A percentile compares a stretch with the other conserved stretches of the same genome.
Conservation (phyloP, 176 grass and related monocot species). For the Calamus simplicifolius region DNA sequence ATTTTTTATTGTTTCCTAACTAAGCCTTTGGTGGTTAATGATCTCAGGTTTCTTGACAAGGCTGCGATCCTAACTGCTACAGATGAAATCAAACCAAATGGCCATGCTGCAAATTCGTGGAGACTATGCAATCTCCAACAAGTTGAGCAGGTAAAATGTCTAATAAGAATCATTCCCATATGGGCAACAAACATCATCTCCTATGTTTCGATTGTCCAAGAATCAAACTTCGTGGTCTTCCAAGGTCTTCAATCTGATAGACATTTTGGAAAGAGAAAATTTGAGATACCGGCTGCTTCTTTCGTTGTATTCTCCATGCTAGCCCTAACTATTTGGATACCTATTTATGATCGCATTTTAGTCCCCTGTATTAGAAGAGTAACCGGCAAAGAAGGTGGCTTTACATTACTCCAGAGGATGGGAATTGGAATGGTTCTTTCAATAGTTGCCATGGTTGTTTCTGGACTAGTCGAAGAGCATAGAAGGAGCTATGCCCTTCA, state of each 20-base stretch:
- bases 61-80: slow-evolving; percentile 33
- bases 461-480: slow-evolving; percentile 26
- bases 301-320: slow-evolving; percentile 65
- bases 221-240: slow-evolving; percentile 47
- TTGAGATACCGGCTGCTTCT: slow-evolving; percentile 41
- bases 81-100: slow-evolving; percentile 18
- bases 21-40: background rate
- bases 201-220: slow-evolving; percentile 31
- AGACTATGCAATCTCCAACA: slow-evolving; percentile 50
- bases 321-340: slow-evolving; percentile 58
- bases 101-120: slow-evolving; percentile 35
- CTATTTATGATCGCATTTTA: slow-evolving; percentile 43
- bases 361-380: slow-evolving; percentile 28
- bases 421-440: slow-evolving; percentile 47
- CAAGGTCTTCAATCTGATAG: slow-evolving; percentile 52
- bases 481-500: slow-evolving; percentile 21
- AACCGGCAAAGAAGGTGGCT: slow-evolving; percentile 33
- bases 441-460: slow-evolving; percentile 34
- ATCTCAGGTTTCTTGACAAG: slow-evolving; percentile 54
- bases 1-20: too few species aligned
- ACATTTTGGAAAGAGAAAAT: slow-evolving; percentile 15
- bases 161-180: slow-evolving; percentile 44
- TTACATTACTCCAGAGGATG: slow-evolving; percentile 65
- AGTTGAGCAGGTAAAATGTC: slow-evolving; percentile 73
- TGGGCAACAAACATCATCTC: slow-evolving; percentile 54